These are phyloP conservation scores for Pinus tabuliformis DNA, from an alignment of 75 land plant genomes.

Conservation along the genomic window DNA sequence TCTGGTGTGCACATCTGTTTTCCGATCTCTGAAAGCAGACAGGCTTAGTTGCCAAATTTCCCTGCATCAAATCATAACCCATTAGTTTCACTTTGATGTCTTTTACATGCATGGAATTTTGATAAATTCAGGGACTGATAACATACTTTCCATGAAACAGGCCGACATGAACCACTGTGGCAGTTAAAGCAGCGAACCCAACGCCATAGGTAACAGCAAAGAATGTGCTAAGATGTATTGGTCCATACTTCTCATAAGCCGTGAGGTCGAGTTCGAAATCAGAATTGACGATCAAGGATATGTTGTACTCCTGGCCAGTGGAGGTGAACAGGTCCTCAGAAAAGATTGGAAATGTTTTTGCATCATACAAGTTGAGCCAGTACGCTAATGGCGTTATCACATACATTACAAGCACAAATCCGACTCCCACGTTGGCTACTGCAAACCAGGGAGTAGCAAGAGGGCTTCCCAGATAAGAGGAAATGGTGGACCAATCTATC, in stretches of 20 bases:
- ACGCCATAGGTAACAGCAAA: constrained; percentile 32
- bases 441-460: constrained; percentile 37
- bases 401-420: constrained; percentile 26
- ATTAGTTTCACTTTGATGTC: too few relatives aligned
- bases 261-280: constrained; percentile 13
- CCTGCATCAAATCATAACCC: constrained; percentile 5
- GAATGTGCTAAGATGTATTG: constrained; percentile 24
- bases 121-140: too few relatives aligned
- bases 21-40: constrained; percentile 11
- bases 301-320: constrained; percentile 18
- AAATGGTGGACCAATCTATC: constrained; percentile 28
- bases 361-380: constrained; percentile 20
- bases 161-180: constrained; percentile 25
- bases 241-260: constrained; percentile 16
- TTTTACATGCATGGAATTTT: too few relatives aligned
- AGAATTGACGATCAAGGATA: constrained; percentile 5
- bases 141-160: constrained; percentile 31
- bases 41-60: constrained; percentile 27
- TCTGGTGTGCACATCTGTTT: constrained; percentile 23
- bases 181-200: constrained; percentile 29
- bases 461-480: constrained; percentile 31
- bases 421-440: constrained; percentile 18
- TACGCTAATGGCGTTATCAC: constrained; percentile 19
- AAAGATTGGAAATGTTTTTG: constrained; percentile 37
- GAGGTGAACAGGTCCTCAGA: constrained; percentile 19